These are phyloP conservation scores for Cladosporium oxysporum DNA, from an alignment of 2,329 filamentous ascomycete genomes.

Conservation along the genomic window DNA sequence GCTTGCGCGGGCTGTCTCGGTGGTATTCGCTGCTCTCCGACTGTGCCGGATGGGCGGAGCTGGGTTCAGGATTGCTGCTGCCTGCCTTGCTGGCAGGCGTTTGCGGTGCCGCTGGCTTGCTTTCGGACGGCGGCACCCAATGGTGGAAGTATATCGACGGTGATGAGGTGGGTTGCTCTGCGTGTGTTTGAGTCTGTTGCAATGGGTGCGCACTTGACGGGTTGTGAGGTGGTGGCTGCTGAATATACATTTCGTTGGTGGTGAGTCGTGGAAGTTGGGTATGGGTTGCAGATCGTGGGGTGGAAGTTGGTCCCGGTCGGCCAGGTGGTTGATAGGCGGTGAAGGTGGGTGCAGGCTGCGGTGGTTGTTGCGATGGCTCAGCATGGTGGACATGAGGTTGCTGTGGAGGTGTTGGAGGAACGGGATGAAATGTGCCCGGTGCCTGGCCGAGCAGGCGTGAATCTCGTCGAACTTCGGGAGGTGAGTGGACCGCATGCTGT, in stretches of 20 bases:
- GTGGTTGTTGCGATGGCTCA: slow-evolving; percentile 36
- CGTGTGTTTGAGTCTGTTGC: slow-evolving; percentile 52
- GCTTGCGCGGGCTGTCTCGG: slow-evolving; percentile 79
- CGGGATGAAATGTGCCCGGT: slow-evolving; percentile 28
- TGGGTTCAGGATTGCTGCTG: slow-evolving; percentile 51
- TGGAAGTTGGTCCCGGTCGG: slow-evolving; percentile 42
- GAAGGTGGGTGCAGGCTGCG: slow-evolving; percentile 42
- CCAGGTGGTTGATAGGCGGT: slow-evolving; percentile 38
- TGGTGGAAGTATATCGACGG: slow-evolving; percentile 88
- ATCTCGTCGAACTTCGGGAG: slow-evolving; percentile 47
- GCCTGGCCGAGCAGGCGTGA: slow-evolving; percentile 45
- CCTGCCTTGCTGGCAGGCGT: slow-evolving; percentile 60
- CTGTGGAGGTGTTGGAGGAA: slow-evolving; percentile 37
- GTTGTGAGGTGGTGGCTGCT: slow-evolving; percentile 47
- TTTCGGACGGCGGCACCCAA: slow-evolving; percentile 76
- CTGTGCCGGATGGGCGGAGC: slow-evolving; percentile 52
- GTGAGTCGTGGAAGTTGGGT: slow-evolving; percentile 53
- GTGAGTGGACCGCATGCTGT: slow-evolving; percentile 40
- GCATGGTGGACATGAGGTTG: slow-evolving; percentile 41
- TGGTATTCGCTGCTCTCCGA: slow-evolving; percentile 60
- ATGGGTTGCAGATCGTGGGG: slow-evolving; percentile 48
- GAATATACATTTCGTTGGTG: slow-evolving; percentile 54
- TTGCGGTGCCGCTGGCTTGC: slow-evolving; percentile 59
- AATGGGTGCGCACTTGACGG: slow-evolving; percentile 43
- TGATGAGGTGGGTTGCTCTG: slow-evolving; percentile 65